A percentile compares a stretch with the other conserved stretches of the same genome.
Evolutionary conservation across 2,329 filamentous ascomycete species (phyloP).

Genomic region (Pseudocercospora vitis): DNA sequence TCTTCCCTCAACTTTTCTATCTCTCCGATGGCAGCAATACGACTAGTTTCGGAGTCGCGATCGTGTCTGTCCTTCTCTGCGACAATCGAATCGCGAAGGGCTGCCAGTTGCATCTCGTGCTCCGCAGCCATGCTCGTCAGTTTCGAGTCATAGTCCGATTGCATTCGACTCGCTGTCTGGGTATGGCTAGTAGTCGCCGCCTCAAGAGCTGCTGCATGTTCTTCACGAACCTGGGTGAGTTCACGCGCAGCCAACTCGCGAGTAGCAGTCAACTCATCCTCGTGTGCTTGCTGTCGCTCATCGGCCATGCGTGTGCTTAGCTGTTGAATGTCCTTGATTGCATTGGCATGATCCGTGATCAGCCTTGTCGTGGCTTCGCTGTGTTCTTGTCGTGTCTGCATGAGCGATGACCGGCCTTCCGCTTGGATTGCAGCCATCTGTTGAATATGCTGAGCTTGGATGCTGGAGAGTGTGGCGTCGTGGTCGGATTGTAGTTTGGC

Average conservation of each 20-base stretch:
- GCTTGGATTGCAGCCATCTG: constrained; percentile 3
- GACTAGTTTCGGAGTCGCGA: constrained; percentile 10
- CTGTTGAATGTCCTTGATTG: constrained; percentile 13
- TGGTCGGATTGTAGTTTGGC: constrained; percentile 15
- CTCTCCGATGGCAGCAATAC: constrained; percentile 11
- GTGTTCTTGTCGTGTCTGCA: constrained; percentile 6
- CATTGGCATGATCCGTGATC: constrained; percentile 3
- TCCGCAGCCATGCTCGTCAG: constrained; percentile 9
- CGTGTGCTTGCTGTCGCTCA: constrained; percentile 10
- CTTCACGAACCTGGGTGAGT: constrained; percentile 13
- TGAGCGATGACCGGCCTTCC: background rate
- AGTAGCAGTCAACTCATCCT: constrained; percentile 5
- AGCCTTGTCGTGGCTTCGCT: background rate
- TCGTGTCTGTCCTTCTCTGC: constrained; percentile 15
- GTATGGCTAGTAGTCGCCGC: constrained; percentile 10
- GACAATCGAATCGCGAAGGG: constrained; percentile 9
- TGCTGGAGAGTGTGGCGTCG: background rate
- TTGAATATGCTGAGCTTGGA: constrained; percentile 10
- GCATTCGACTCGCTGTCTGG: constrained; percentile 8
- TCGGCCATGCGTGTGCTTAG: constrained; percentile 1
- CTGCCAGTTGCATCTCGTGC: constrained; percentile 13
- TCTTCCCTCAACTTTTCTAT: constrained; percentile 18
- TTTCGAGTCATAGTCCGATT: constrained; percentile 11
- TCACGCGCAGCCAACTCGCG: constrained; percentile 8
- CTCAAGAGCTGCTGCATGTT: constrained; percentile 11